Base-by-base conservation (phyloP, 371 early-diverging fungal species). In the Parasitella parasitica region DNA sequence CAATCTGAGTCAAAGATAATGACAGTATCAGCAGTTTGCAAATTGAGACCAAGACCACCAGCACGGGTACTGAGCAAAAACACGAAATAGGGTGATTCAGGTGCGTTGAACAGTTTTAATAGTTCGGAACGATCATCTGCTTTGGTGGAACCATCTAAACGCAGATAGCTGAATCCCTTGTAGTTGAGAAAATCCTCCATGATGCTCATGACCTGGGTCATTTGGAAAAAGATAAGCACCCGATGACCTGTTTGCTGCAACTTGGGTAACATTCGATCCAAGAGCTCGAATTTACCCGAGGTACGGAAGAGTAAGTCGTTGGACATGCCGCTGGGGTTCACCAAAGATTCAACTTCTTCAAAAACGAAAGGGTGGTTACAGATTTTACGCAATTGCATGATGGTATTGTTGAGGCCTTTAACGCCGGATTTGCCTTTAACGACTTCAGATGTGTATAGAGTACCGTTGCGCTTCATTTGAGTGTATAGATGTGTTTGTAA, bases 1-100 rank as follows among this genome's bases (percentile, higher is more conserved):
- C 99, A 99, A 75, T 99, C 99, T n/a, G 94, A 94, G 75, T 99
- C 99, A 71, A 96, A 99, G 69, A 99, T 94, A 54, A 99, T 91
- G 32, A 99, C 99, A 4, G 99, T 99, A 72, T 99, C 99, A 7
- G 99, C 99, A 2, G 98, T 91, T 69, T 98, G 98, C 69, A 99
- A 78, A 81, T 99, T 99, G 30, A 99, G 86, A 63, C 99, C 99
- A 55, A 99, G 84, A 57, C 99, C 99, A 78, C 99, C 99, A 39
- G 99, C 99, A 55, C 99, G 85, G 0, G 99, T 99, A 82, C 94
- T 94, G 32, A 99, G 82, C 51, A 99, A 71, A 74, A 99, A 99
- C 6, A 97, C 89, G 76, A 94, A 91, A 66, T 89, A 91, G 1
- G 88, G 89, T 24, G 95, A 92, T 67, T 91, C 89, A 35, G 87